A percentile compares a stretch with the other conserved stretches of the same genome.
Evolutionary conservation across 1,284 basidiomycete genomes (phyloP).

Genomic region (Hemileia vastatrix): DNA sequence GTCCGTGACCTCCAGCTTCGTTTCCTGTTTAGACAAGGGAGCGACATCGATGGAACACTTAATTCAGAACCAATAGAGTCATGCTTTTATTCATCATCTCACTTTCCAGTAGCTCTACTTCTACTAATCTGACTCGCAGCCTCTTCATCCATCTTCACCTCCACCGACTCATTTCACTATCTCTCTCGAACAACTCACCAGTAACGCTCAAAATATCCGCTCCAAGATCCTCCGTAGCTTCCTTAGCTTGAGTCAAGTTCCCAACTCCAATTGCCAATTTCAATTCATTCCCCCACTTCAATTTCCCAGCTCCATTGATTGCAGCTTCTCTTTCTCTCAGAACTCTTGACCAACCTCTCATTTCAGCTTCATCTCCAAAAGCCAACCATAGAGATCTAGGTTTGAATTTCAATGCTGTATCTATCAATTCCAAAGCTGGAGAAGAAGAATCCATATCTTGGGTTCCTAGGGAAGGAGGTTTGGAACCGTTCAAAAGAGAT

Average conservation of each 20-base stretch:
- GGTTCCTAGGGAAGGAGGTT: slow-evolving; percentile 15
- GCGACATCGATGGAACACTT: too few relatives aligned
- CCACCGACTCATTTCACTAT: background rate
- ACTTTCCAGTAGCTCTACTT: too few relatives aligned
- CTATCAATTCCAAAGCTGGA: slow-evolving; percentile 26
- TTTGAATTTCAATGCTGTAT: slow-evolving; percentile 28
- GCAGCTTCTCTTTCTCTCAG: slow-evolving; percentile 28
- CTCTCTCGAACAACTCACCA: slow-evolving; percentile 13
- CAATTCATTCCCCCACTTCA: slow-evolving; percentile 22
- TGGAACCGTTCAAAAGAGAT: slow-evolving; percentile 27
- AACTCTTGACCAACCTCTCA: slow-evolving; percentile 28
- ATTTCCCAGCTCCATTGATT: slow-evolving; percentile 24
- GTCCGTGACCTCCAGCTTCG: too few relatives aligned
- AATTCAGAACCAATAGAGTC: too few relatives aligned
- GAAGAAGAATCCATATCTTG: slow-evolving; percentile 4
- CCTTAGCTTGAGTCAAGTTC: slow-evolving; percentile 28
- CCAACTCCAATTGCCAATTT: slow-evolving; percentile 36
- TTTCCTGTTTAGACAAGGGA: too few relatives aligned
- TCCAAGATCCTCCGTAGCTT: slow-evolving; percentile 28
- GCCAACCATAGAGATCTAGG: slow-evolving; percentile 37
- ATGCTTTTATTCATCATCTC: too few relatives aligned
- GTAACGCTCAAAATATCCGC: slow-evolving; percentile 37
- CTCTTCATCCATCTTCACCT: background rate
- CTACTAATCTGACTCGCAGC: too few relatives aligned
- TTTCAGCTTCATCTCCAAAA: slow-evolving; percentile 33